Evolutionary conservation across 2,329 filamentous ascomycete species (phyloP).

Genomic region (Penicillium sp.): DNA sequence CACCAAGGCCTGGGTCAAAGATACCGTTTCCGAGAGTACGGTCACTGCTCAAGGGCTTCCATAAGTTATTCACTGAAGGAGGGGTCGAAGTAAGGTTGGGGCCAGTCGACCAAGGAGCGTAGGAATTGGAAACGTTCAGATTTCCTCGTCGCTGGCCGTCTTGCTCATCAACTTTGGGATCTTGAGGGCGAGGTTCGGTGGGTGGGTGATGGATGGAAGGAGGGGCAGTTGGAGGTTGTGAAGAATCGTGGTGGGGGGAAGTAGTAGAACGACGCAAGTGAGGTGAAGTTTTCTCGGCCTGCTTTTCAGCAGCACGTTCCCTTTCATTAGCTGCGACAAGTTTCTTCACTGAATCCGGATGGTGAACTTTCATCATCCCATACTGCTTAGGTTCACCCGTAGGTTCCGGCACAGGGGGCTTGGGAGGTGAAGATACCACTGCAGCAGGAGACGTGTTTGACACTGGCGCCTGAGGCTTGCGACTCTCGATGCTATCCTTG

Average conservation of each 20-base stretch:
- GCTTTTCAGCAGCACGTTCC: constrained; percentile 38
- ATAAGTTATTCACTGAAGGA: constrained; percentile 52
- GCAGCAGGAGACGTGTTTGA: constrained; percentile 26
- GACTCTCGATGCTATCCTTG: constrained; percentile 29
- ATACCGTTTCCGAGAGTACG: constrained; percentile 64
- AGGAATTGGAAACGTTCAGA: constrained; percentile 37
- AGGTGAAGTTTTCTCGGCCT: constrained; percentile 18
- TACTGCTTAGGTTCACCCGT: constrained; percentile 61
- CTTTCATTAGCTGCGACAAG: constrained; percentile 39
- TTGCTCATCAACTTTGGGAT: constrained; percentile 35
- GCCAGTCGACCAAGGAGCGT: constrained; percentile 39
- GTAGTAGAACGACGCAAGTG: constrained; percentile 31
- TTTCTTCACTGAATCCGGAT: constrained; percentile 55
- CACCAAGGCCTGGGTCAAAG: constrained; percentile 56
- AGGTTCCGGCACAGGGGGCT: constrained; percentile 59
- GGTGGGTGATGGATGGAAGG: constrained; percentile 11
- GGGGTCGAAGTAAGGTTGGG: constrained; percentile 36
- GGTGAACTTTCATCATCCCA: constrained; percentile 64
- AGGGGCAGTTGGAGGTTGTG: constrained; percentile 8
- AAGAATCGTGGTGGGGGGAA: constrained; percentile 24
- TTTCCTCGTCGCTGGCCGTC: constrained; percentile 40
- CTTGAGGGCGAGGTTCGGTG: constrained; percentile 25
- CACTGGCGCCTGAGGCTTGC: constrained; percentile 23
- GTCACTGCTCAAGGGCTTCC: constrained; percentile 59
- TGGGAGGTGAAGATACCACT: constrained; percentile 53